phyloP scores from a whole-genome alignment of 2,329 filamentous ascomycete species.

The Epichloe festucae region DNA sequence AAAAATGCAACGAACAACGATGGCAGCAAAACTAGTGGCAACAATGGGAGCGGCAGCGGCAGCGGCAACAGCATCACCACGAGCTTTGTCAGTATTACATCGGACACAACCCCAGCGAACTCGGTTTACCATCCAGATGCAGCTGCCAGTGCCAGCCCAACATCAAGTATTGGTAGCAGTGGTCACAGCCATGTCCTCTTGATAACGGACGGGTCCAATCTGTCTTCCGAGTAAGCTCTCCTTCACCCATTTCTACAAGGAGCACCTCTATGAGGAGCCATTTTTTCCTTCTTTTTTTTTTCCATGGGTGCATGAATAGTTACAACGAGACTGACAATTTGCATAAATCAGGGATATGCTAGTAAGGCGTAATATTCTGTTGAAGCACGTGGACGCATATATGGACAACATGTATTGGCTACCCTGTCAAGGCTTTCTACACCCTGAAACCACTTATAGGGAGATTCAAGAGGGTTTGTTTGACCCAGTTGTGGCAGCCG shows the following conservation, averaged over 20 bases:
- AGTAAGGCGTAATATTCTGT: conserved; percentile 21
- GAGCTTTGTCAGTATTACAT: neutral
- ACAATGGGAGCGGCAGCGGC: too few species aligned
- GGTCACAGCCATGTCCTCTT: conserved; percentile 10
- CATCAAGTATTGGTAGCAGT: conserved; percentile 6
- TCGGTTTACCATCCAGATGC: conserved; percentile 6
- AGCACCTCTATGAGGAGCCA: neutral
- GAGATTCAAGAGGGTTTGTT: conserved; percentile 24
- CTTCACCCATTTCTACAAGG: neutral
- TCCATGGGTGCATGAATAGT: neutral
- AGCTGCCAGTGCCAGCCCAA: conserved; percentile 11
- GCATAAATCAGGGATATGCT: conserved; percentile 17
- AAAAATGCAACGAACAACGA: conserved; percentile 6
- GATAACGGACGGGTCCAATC: conserved; percentile 11
- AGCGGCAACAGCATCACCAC: neutral
- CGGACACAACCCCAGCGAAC: conserved; percentile 3
- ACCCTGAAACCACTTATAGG: conserved; percentile 20
- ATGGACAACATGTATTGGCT: conserved; percentile 25
- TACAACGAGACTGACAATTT: neutral
- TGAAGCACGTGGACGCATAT: conserved; percentile 25
- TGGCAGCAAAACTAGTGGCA: neutral
- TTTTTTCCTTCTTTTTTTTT: too few species aligned
- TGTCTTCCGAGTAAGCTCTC: conserved; percentile 18
- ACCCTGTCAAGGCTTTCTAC: conserved; percentile 26
- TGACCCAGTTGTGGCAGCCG: conserved; percentile 22